Base-by-base conservation (phyloP, 768 basidiomycete species). In the Kockovaella imperatae region DNA sequence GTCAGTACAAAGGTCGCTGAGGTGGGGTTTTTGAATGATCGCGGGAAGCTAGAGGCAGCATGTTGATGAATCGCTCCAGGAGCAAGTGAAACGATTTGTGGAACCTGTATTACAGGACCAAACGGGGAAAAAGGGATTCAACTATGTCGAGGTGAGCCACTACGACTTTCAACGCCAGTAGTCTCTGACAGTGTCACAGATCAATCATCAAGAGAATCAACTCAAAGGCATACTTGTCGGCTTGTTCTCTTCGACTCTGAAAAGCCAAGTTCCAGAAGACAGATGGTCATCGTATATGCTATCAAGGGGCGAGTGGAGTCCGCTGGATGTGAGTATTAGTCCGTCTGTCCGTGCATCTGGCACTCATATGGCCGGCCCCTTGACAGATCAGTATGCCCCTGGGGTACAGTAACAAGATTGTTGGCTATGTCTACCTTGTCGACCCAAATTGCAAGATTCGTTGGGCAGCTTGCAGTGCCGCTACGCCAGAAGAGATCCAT, bases 131-230 rank as follows among this genome's bases (percentile, higher is more conserved):
- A 25, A 45, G 13, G 56, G 31, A 10, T 71, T 69, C 54, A 59
- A 62, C 45, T 69, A 64, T 42, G 60, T 71, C 35, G 64, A 69
- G 41, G 67, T 69, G 31, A 50, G 64, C 32, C 1, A 0, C 14
- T 1, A 5, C 34, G 3, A 3, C 13, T 13, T 8, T 10, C 8
- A 20, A 20, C 11, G 21, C 8, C 36, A 7, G 11, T 11, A 32
- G n/a, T 2, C n/a, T 31, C 18, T 34, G n/a, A 42, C n/a, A 31
- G 26, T 4, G n/a, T 41, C n/a, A 17, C 60, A 77, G 76, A 82
- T 96, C 68, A 97, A 97, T 71, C 76, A 93, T 23, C 93, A 97
- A 73, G 86, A 89, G 69, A 97, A 97, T 72, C 74, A 85, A 4
- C 79, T 97, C 55, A 95, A 95, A 74, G 85, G 86, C 1, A 79